These are phyloP conservation scores for Saturnispora kantuleensis DNA, from an alignment of 805 yeast genomes.

Conservation along the genomic window DNA sequence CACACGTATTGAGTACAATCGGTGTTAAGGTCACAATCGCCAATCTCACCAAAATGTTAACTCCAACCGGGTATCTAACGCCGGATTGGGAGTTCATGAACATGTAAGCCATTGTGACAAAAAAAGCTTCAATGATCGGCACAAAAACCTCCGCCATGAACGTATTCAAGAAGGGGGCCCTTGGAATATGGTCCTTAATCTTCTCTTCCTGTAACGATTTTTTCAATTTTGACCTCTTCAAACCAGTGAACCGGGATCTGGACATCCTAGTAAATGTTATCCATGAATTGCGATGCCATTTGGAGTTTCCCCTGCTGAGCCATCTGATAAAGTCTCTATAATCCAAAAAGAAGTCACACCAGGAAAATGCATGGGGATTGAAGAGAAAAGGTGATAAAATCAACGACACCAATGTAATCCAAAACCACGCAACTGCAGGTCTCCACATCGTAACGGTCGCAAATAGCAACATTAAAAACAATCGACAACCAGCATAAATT, in stretches of 20 bases:
- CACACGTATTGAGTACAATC: constrained; percentile 29
- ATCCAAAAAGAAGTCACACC: constrained; percentile 38
- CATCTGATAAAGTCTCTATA: constrained; percentile 49
- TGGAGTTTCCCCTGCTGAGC: constrained; percentile 72
- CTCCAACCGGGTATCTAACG: constrained; percentile 39
- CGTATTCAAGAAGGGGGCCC: constrained; percentile 70
- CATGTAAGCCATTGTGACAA: constrained; percentile 61
- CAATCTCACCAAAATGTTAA: constrained; percentile 55
- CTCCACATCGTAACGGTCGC: constrained; percentile 78
- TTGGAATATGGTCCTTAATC: constrained; percentile 39
- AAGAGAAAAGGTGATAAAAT: constrained; percentile 42
- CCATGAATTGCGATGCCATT: constrained; percentile 70
- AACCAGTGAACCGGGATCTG: constrained; percentile 88
- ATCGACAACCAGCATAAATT: constrained; percentile 66
- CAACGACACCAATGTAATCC: constrained; percentile 38
- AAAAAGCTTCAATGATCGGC: constrained; percentile 60
- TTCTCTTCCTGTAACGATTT: constrained; percentile 49
- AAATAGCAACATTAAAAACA: constrained; percentile 61
- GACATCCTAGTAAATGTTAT: constrained; percentile 60
- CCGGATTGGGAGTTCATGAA: constrained; percentile 87
- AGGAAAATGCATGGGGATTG: constrained; percentile 45
- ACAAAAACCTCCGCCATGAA: constrained; percentile 72
- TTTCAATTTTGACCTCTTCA: constrained; percentile 66
- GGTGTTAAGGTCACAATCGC: constrained; percentile 44
- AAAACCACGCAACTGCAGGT: constrained; percentile 53